These are phyloP conservation scores for Atractiella rhizophila DNA, from an alignment of 768 basidiomycete species.

Conservation along the genomic window DNA sequence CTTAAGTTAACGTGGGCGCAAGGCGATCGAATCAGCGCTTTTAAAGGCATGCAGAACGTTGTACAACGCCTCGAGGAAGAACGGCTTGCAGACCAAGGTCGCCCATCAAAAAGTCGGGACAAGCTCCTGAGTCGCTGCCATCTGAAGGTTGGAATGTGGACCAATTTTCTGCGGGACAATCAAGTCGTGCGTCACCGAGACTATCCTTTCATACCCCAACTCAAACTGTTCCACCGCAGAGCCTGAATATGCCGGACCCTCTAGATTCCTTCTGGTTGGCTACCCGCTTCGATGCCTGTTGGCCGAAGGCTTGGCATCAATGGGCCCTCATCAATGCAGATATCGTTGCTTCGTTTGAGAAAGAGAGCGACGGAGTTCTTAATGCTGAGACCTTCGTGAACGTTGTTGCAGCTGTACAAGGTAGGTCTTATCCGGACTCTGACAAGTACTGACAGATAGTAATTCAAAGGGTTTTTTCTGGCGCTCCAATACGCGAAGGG, in stretches of 20 bases:
- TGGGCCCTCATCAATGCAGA: constrained; percentile 96
- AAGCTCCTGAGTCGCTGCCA: no score
- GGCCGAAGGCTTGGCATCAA: constrained; percentile 99
- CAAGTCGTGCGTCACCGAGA: no score
- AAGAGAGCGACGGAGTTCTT: constrained; percentile 28
- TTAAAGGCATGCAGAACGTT: no score
- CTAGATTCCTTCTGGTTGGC: constrained; percentile 60
- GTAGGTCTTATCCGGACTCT: constrained; percentile 23
- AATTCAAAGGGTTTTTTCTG: constrained; percentile 48
- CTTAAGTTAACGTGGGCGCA: constrained; percentile 88
- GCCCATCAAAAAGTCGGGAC: no score
- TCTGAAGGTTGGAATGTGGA: no score
- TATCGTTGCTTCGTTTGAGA: constrained; percentile 44
- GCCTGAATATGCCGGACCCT: no score
- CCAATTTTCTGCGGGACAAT: no score
- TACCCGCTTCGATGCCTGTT: constrained; percentile 72
- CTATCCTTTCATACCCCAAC: no score
- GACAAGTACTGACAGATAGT: no score
- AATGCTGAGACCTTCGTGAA: constrained; percentile 41
- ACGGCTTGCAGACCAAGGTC: no score
- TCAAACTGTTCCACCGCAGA: no score
- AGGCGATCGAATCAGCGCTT: constrained; percentile 41
- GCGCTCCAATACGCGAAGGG: constrained; percentile 67
- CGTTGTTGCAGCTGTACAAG: constrained; percentile 78
- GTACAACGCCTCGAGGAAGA: no score